Evolutionary conservation across 768 basidiomycete genomes (phyloP).

Genomic region (Lentinus brumalis): DNA sequence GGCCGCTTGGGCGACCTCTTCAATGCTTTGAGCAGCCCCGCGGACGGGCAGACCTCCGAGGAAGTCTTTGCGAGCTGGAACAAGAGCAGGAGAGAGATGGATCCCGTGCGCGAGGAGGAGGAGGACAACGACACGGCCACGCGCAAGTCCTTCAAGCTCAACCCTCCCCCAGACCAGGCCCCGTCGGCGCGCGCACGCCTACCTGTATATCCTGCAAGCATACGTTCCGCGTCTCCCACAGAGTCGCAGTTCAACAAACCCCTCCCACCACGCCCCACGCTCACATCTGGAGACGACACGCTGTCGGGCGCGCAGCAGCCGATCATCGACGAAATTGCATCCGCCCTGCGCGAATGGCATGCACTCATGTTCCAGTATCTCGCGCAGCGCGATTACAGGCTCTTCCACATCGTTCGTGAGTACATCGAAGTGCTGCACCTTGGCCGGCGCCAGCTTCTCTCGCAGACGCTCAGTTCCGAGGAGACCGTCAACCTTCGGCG

Average conservation of each 20-base stretch:
- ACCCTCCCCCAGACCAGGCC: slow-evolving; percentile 74
- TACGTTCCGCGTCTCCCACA: slow-evolving; percentile 65
- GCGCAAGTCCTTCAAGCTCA: slow-evolving; percentile 70
- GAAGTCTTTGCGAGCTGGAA: slow-evolving; percentile 28
- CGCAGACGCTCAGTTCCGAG: slow-evolving; percentile 83
- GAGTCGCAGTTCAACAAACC: slow-evolving; percentile 70
- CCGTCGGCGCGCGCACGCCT: slow-evolving; percentile 71
- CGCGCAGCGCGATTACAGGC: slow-evolving; percentile 82
- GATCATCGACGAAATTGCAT: slow-evolving; percentile 96
- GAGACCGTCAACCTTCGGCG: slow-evolving; percentile 80
- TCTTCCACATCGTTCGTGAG: slow-evolving; percentile 83
- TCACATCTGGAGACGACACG: slow-evolving; percentile 95
- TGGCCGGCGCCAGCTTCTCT: slow-evolving; percentile 87
- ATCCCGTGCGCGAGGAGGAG: slow-evolving; percentile 64
- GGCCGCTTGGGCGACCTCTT: slow-evolving; percentile 81
- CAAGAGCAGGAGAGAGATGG: slow-evolving; percentile 37
- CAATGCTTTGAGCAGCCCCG: slow-evolving; percentile 48
- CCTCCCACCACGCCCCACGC: slow-evolving; percentile 86
- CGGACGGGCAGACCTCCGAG: slow-evolving; percentile 47
- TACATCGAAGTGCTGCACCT: slow-evolving; percentile 92
- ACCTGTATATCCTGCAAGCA: slow-evolving; percentile 71
- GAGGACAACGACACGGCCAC: slow-evolving; percentile 51
- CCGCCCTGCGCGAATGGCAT: slow-evolving; percentile 96
- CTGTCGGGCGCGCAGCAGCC: slow-evolving; percentile 80
- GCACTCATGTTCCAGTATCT: slow-evolving; percentile 90